Evolutionary conservation across 371 early-diverging fungal species (phyloP).

Genomic region (Mortierella sp.): DNA sequence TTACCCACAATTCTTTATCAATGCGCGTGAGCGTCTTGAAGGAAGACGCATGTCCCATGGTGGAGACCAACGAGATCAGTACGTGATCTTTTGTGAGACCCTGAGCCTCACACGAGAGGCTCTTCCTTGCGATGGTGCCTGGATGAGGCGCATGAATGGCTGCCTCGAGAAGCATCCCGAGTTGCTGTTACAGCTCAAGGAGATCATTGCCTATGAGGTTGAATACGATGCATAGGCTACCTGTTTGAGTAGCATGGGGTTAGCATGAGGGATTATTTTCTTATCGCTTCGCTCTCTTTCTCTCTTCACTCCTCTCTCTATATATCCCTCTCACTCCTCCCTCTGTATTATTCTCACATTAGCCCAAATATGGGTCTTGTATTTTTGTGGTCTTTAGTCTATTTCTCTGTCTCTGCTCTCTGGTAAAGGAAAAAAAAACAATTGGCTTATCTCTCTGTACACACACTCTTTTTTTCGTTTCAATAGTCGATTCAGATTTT

Average conservation of each 20-base stretch:
- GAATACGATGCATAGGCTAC: constrained; percentile 59
- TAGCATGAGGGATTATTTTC: not conserved
- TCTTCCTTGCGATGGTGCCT: constrained; percentile 58
- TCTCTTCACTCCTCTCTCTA: not conserved
- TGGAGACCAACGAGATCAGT: constrained; percentile 41
- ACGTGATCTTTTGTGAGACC: constrained; percentile 46
- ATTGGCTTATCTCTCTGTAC: no score
- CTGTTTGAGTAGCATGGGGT: no score
- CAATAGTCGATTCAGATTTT: no score
- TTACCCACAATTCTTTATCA: constrained; percentile 73
- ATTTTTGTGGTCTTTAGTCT: no score
- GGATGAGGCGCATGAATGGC: constrained; percentile 61
- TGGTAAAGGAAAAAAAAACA: no score
- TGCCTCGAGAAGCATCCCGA: constrained; percentile 60
- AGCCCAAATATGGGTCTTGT: no score
- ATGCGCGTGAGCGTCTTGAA: constrained; percentile 47
- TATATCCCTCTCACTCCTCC: no score
- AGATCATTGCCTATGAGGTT: constrained; percentile 69
- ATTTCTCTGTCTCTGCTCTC: no score
- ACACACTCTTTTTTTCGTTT: no score
- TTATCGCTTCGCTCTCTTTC: not conserved
- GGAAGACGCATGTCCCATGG: constrained; percentile 41
- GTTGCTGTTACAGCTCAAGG: constrained; percentile 66
- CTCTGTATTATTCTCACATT: no score
- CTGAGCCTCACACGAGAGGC: constrained; percentile 28